These are phyloP conservation scores for Phylloporus rhodoxanthus DNA, from an alignment of 768 basidiomycete species.

Conservation along the genomic window DNA sequence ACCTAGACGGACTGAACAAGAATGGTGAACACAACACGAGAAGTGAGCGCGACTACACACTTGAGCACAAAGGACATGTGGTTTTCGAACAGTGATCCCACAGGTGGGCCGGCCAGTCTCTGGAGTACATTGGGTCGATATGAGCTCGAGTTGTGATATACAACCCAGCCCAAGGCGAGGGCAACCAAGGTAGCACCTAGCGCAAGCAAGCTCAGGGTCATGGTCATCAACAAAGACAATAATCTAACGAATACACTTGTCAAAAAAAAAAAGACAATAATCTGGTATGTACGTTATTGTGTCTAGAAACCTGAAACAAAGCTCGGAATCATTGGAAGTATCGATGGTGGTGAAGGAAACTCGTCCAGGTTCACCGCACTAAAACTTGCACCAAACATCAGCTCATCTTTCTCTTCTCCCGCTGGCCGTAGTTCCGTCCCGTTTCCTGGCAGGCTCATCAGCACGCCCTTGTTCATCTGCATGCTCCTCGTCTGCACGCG, in stretches of 20 bases:
- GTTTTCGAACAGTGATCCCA: constrained; percentile 41
- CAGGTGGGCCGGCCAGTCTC: constrained; percentile 57
- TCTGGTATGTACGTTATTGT: too few species aligned
- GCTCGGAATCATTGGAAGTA: constrained; percentile 29
- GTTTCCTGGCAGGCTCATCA: constrained; percentile 23
- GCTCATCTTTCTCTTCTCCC: constrained; percentile 10
- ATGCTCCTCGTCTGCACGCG: constrained; percentile 46
- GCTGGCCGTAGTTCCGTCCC: constrained; percentile 1
- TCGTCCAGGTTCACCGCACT: constrained; percentile 42
- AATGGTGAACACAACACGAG: not conserved
- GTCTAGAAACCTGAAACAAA: constrained; percentile 23
- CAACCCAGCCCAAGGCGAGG: constrained; percentile 15
- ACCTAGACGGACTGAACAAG: constrained; percentile 43
- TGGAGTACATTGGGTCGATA: constrained; percentile 40
- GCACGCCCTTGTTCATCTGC: constrained; percentile 43
- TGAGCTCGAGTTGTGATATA: constrained; percentile 21
- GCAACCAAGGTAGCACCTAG: not conserved
- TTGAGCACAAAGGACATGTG: constrained; percentile 55
- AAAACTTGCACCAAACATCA: constrained; percentile 30
- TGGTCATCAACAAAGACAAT: not conserved
- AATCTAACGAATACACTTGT: too few species aligned
- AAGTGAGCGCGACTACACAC: constrained; percentile 33
- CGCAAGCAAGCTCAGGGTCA: not conserved
- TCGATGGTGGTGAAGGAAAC: constrained; percentile 42
- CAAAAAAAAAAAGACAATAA: not conserved